A percentile compares a stretch with the other conserved stretches of the same genome.
Conservation (phyloP, 1,284 basidiomycete genomes). For the Stereum hirsutum region DNA sequence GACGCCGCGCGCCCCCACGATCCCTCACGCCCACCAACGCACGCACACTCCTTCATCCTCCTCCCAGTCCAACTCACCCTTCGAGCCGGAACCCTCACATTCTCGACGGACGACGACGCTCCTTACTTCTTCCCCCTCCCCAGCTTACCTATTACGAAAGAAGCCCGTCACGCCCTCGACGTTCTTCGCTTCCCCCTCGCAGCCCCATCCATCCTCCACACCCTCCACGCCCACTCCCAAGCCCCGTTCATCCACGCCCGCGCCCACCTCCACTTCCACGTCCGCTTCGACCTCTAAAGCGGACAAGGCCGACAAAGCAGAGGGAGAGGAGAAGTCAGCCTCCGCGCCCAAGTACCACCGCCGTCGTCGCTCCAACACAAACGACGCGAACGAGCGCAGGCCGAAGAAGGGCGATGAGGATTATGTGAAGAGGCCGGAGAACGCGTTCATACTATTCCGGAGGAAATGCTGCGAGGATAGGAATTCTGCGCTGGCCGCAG, state of each 20-base stretch:
- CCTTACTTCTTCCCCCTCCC: slow-evolving; percentile 11
- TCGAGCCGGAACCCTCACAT: slow-evolving; percentile 47
- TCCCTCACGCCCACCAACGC: slow-evolving; percentile 43
- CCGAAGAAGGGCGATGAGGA: slow-evolving; percentile 73
- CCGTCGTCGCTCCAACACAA: slow-evolving; percentile 51
- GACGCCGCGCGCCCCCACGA: slow-evolving; percentile 68
- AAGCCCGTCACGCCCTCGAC: slow-evolving; percentile 28
- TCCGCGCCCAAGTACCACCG: slow-evolving; percentile 25
- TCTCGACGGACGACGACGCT: slow-evolving; percentile 32
- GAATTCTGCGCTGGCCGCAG: slow-evolving; percentile 34
- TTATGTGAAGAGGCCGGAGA: slow-evolving; percentile 74
- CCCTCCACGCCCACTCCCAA: slow-evolving; percentile 29
- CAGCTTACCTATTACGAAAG: too few relatives aligned
- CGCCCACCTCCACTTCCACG: slow-evolving; percentile 28
- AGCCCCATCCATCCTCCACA: too few relatives aligned
- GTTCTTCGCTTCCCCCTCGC: too few relatives aligned
- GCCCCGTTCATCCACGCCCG: too few relatives aligned
- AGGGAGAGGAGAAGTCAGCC: too few relatives aligned
- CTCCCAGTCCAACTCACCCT: slow-evolving; percentile 56
- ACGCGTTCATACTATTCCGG: slow-evolving; percentile 75
- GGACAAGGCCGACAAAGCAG: too few relatives aligned
- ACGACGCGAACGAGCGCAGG: slow-evolving; percentile 55
- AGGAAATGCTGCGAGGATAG: slow-evolving; percentile 67
- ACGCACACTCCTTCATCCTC: slow-evolving; percentile 58
- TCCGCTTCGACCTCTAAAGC: too few relatives aligned